phyloP scores from a whole-genome alignment of 1,284 basidiomycete genomes.

The Boletus mariae region DNA sequence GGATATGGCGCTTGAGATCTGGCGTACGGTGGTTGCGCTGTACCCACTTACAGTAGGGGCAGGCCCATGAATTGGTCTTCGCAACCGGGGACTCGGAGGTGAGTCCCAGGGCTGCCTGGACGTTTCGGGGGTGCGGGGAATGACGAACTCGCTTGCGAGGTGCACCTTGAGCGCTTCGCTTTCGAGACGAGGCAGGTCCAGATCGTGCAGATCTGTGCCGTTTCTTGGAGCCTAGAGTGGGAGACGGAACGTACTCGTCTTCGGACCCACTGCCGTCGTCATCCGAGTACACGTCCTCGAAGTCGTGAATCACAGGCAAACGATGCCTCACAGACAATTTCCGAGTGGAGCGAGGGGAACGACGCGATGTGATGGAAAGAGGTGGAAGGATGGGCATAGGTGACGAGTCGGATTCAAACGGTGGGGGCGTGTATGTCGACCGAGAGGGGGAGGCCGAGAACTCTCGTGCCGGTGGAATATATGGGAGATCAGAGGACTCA shows the following conservation, averaged over 20 bases:
- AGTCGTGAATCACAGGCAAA: conserved; percentile 4
- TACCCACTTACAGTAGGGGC: conserved; percentile 33
- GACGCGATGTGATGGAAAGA: conserved; percentile 5
- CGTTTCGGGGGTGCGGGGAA: conserved; percentile 39
- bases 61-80: conserved; percentile 32
- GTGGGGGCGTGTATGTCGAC: conserved; percentile 3
- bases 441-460: conserved; percentile 2
- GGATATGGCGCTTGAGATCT: conserved; percentile 52
- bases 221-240: conserved; percentile 20
- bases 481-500: conserved; percentile 12
- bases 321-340: conserved; percentile 4
- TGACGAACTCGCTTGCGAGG: conserved; percentile 32
- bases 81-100: conserved; percentile 13
- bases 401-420: neutral
- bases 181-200: conserved; percentile 4
- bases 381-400: neutral
- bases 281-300: conserved; percentile 23
- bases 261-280: conserved; percentile 30
- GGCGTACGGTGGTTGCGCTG: conserved; percentile 42
- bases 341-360: conserved; percentile 13
- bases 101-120: conserved; percentile 27
- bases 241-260: conserved; percentile 33
- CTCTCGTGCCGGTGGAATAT: conserved; percentile 11
- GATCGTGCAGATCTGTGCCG: conserved; percentile 19
- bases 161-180: conserved; percentile 3